phyloP scores from a whole-genome alignment of 2,329 filamentous ascomycete genomes.

The Talaromyces albobiverticillius region DNA sequence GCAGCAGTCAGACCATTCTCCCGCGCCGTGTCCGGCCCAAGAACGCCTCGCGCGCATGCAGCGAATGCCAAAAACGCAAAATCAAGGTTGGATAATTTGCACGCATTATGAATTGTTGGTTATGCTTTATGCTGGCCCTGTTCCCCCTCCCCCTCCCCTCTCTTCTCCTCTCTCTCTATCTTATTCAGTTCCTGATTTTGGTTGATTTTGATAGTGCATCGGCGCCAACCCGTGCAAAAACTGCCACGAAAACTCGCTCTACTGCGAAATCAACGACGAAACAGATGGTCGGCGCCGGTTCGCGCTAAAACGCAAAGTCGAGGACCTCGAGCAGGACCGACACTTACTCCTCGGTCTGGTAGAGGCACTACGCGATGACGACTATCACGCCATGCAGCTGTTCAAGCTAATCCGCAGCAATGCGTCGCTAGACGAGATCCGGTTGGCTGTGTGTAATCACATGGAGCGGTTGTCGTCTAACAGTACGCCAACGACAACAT shows the following conservation, averaged over 20 bases:
- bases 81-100: constrained; percentile 11
- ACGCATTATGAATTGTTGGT: background rate
- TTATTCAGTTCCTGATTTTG: too few species aligned
- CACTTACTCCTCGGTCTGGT: constrained; percentile 8
- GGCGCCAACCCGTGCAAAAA: constrained; percentile 14
- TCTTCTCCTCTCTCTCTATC: too few species aligned
- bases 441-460: constrained; percentile 14
- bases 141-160: too few species aligned
- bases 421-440: constrained; percentile 23
- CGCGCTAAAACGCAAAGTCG: constrained; percentile 14
- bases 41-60: constrained; percentile 15
- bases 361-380: constrained; percentile 12
- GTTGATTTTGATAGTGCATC: constrained; percentile 10
- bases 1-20: background rate
- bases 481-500: too few species aligned
- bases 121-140: background rate
- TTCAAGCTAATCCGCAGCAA: constrained; percentile 24
- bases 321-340: constrained; percentile 14
- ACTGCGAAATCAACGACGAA: constrained; percentile 15
- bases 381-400: constrained; percentile 17
- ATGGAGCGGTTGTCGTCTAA: constrained; percentile 6
- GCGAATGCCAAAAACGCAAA: constrained; percentile 16
- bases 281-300: constrained; percentile 13
- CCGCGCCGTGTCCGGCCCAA: constrained; percentile 12
- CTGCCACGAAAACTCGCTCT: constrained; percentile 14